Evolutionary conservation across 306 rosid species (phyloP).

Genomic region (Dryas drummondii): DNA sequence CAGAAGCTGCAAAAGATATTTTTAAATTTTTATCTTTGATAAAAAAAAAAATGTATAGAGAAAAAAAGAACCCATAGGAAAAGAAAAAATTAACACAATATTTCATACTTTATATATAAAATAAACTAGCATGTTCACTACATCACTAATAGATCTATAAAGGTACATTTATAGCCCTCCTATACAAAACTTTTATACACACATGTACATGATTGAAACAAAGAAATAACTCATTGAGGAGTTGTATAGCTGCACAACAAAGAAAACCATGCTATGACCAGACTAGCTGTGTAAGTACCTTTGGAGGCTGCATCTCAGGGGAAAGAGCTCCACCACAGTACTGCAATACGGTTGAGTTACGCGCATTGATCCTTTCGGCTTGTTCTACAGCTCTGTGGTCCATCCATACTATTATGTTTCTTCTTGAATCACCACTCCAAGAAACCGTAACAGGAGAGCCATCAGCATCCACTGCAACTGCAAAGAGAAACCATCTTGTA

Average conservation of each 20-base stretch:
- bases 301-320: conserved; percentile 99
- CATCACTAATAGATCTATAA: background rate
- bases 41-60: background rate
- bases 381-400: conserved; percentile 96
- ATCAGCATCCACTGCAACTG: conserved; percentile 92
- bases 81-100: background rate
- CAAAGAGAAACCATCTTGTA: conserved; percentile 27
- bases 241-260: background rate
- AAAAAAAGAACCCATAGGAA: background rate
- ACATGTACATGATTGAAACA: background rate
- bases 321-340: conserved; percentile 95
- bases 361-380: conserved; percentile 81
- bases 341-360: conserved; percentile 76
- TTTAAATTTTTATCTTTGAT: conserved; percentile 10
- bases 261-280: conserved; percentile 3
- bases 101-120: background rate
- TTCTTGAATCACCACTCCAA: conserved; percentile 90
- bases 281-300: conserved; percentile 48
- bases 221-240: conserved; percentile 7
- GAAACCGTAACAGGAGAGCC: conserved; percentile 92
- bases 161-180: background rate
- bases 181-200: background rate
- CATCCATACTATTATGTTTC: conserved; percentile 97
- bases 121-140: background rate
- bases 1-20: conserved; percentile 67